Percentiles rank a stretch among this genome's conserved stretches.
Evolutionary conservation across 2,329 filamentous ascomycete genomes (phyloP).

Genomic region (Fusarium sarcochroum): DNA sequence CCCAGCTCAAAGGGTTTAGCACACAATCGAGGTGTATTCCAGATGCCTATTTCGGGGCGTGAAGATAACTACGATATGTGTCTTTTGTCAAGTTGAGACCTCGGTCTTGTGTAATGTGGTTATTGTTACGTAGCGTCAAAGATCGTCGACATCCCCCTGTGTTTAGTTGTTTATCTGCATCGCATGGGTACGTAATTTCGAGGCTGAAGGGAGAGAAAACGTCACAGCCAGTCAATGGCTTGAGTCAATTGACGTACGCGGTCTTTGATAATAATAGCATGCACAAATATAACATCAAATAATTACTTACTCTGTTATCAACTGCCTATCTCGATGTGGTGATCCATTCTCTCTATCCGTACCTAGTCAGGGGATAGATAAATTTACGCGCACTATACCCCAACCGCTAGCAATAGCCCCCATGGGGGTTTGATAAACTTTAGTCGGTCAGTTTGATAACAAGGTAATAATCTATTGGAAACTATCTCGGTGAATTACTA

Average conservation of each 20-base stretch:
- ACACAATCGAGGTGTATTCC: constrained; percentile 3
- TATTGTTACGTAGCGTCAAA: constrained; percentile 8
- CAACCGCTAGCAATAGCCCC: constrained; percentile 14
- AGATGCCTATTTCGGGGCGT: constrained; percentile 22
- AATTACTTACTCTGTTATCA: not conserved
- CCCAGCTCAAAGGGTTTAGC: constrained; percentile 28
- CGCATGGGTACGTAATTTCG: constrained; percentile 16
- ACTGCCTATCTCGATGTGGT: not conserved
- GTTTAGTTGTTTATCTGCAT: constrained; percentile 1
- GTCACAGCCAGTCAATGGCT: constrained; percentile 9
- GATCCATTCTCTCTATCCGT: constrained; percentile 6
- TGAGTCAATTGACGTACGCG: constrained; percentile 23
- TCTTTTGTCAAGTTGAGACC: constrained; percentile 4
- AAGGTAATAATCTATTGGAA: constrained; percentile 13
- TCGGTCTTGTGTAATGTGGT: not conserved
- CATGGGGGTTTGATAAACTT: constrained; percentile 26
- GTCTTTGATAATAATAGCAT: constrained; percentile 21
- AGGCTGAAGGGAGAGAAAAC: constrained; percentile 2
- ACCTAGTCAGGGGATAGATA: constrained; percentile 26
- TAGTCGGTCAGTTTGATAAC: not conserved
- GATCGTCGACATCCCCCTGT: constrained; percentile 12
- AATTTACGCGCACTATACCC: constrained; percentile 23
- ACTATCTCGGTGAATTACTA: constrained; percentile 15
- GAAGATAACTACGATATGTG: constrained; percentile 19
- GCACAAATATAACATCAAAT: constrained; percentile 6